Conservation (phyloP, 2,329 filamentous ascomycete species). For the Alternaria gaisen region DNA sequence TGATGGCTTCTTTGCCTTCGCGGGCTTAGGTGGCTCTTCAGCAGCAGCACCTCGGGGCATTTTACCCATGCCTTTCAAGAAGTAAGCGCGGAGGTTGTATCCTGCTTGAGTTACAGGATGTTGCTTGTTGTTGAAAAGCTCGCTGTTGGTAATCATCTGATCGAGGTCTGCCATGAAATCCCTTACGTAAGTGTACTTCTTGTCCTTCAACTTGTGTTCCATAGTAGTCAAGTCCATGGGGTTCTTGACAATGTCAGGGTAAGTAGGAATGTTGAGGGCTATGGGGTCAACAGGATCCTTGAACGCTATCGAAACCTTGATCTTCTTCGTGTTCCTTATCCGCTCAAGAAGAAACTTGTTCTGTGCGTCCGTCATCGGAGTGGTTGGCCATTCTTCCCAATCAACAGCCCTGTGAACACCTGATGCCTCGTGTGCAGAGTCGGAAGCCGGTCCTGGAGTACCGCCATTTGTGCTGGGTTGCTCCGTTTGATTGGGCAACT, state of each 20-base stretch:
- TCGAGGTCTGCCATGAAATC: constrained; percentile 78
- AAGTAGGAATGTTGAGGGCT: constrained; percentile 78
- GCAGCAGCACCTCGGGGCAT: constrained; percentile 64
- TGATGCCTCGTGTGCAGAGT: constrained; percentile 43
- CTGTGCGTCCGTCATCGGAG: constrained; percentile 63
- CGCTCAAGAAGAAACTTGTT: constrained; percentile 70
- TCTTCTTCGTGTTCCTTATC: constrained; percentile 82
- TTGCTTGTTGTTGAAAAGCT: constrained; percentile 80
- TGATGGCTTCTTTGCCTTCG: constrained; percentile 54
- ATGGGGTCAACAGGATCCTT: constrained; percentile 78
- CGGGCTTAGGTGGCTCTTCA: constrained; percentile 68
- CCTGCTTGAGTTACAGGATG: constrained; percentile 78
- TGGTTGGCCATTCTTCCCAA: constrained; percentile 44
- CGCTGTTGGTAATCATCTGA: constrained; percentile 80
- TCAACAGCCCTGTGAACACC: constrained; percentile 45
- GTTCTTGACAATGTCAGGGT: constrained; percentile 74
- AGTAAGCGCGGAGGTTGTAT: constrained; percentile 67
- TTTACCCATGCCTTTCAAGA: constrained; percentile 67
- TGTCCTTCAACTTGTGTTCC: constrained; percentile 78
- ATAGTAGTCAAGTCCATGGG: constrained; percentile 88
- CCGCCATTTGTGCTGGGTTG: constrained; percentile 42
- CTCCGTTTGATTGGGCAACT: constrained; percentile 46
- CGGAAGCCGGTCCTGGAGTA: constrained; percentile 29
- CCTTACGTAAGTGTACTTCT: constrained; percentile 73
- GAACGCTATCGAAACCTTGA: constrained; percentile 80